A percentile compares a stretch with the other conserved stretches of the same genome.
These are phyloP conservation scores for Spatholobus suberectus DNA, from an alignment of 306 rosid genomes.

Conservation along the genomic window DNA sequence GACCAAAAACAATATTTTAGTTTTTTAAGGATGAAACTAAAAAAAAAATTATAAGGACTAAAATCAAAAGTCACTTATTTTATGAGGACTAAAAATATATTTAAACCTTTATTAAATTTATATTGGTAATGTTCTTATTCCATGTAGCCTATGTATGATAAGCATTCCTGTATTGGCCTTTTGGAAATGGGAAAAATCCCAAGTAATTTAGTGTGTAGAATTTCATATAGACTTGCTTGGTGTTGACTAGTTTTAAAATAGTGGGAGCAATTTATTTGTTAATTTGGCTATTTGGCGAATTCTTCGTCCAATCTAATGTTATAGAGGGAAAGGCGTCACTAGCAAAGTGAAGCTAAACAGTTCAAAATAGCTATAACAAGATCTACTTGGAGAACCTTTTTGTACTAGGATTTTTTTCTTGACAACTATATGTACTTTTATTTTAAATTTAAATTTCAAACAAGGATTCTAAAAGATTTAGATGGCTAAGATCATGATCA, in stretches of 20 bases:
- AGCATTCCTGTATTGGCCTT: constrained; percentile 15
- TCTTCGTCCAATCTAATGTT: constrained; percentile 26
- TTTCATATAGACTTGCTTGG: neutral
- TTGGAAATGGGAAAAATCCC: neutral
- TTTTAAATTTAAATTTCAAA: too few relatives aligned
- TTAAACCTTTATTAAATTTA: constrained; percentile 17
- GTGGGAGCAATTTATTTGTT: constrained; percentile 3
- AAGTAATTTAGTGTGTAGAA: constrained; percentile 9
- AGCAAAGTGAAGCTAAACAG: constrained; percentile 38
- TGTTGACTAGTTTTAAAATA: constrained; percentile 30
- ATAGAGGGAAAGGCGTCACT: constrained; percentile 64
- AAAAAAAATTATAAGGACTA: too few relatives aligned
- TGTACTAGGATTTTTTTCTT: neutral
- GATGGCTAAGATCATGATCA: too few relatives aligned
- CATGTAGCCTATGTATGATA: neutral
- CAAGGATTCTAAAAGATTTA: too few relatives aligned
- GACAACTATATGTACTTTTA: too few relatives aligned
- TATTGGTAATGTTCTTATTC: neutral
- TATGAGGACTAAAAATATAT: too few relatives aligned
- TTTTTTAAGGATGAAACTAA: too few relatives aligned
- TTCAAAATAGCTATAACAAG: constrained; percentile 6
- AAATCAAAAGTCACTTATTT: too few relatives aligned
- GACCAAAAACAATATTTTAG: too few relatives aligned
- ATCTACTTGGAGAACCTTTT: neutral
- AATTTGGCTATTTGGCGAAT: neutral